Evolutionary conservation across 805 yeast species (phyloP).

Genomic region (Ogataea dorogensis): DNA sequence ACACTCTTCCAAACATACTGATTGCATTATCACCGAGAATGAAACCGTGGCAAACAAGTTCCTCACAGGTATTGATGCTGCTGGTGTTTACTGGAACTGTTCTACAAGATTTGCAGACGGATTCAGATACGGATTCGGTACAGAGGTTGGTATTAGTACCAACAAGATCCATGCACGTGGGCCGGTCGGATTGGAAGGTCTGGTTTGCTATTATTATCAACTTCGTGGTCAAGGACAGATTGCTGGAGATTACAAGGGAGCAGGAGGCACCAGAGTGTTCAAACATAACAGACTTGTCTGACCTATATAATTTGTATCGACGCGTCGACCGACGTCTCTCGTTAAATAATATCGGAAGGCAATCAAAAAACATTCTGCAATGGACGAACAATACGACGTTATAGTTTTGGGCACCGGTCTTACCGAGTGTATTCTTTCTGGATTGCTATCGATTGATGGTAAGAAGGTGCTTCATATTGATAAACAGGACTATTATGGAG

Average conservation of each 20-base stretch:
- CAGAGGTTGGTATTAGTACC: constrained; percentile 97
- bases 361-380: constrained; percentile 28
- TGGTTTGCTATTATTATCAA: constrained; percentile 93
- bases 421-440: constrained; percentile 94
- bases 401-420: constrained; percentile 93
- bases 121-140: constrained; percentile 96
- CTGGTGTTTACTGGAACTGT: constrained; percentile 98
- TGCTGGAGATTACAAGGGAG: constrained; percentile 88
- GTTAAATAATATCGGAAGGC: constrained; percentile 2
- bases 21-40: constrained; percentile 79
- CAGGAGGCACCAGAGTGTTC: constrained; percentile 81
- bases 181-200: constrained; percentile 96
- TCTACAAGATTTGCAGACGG: constrained; percentile 98
- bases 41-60: constrained; percentile 71
- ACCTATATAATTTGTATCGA: constrained; percentile 2
- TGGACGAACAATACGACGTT: constrained; percentile 97
- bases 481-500: constrained; percentile 95
- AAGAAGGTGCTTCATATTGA: constrained; percentile 96
- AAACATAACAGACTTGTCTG: constrained; percentile 58
- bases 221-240: constrained; percentile 90
- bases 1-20: constrained; percentile 97
- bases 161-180: constrained; percentile 98
- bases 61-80: constrained; percentile 83
- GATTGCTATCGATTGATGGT: constrained; percentile 94
- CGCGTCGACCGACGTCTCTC: constrained; percentile 7